Evolutionary conservation across 1,284 basidiomycete genomes (phyloP), one percentile per base, ranked within the genome.

Genomic region (Trametes hirsuta): DNA sequence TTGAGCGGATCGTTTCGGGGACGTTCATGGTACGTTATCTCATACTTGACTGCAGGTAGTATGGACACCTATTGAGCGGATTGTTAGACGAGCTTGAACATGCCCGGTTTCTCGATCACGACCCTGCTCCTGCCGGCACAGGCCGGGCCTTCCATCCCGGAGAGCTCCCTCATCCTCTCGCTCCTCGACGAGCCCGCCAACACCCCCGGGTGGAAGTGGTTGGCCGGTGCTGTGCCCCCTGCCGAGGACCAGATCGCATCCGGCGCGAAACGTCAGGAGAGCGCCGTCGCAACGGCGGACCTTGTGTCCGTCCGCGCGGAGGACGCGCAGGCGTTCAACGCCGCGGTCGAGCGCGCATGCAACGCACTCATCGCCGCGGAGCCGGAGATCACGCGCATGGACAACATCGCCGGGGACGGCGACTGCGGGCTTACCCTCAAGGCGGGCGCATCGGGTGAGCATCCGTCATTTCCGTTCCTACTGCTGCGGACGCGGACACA

Each of bases 21-120:
- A 90, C 88, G 14, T 94, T 91, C 75, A 95, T 96, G 93, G 92
- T 89, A 59, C 41, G 78, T 72, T 25, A 2, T 22, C 40, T 51
- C n/a, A 52, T 34, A 21, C 36, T 48, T 37, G 45, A 39, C 14
- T 49, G 18, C 60, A 48, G 15, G 54, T 36, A 56, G 66, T 9
- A 41, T 40, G 1, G 47, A 4, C 24, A 3, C 12, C 5, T 2
- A 11, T 21, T 34, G 11, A 47, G n/a, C 15, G 14, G 3, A 14
- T n/a, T 11, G 1, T 1, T 65, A 93, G 91, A 93, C 94, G 22
- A 95, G 93, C 55, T 82, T 98, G 64, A 94, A 95, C 76, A 95
- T 97, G 91, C 93, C 95, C 35, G 95, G 96, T 2, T 96, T 97
- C 76, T 95, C 93, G 5, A 77, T 98, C 62, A 94, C 95, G 0